Conservation (phyloP, 2,329 filamentous ascomycete species). For the Trichoderma afroharzianum region DNA sequence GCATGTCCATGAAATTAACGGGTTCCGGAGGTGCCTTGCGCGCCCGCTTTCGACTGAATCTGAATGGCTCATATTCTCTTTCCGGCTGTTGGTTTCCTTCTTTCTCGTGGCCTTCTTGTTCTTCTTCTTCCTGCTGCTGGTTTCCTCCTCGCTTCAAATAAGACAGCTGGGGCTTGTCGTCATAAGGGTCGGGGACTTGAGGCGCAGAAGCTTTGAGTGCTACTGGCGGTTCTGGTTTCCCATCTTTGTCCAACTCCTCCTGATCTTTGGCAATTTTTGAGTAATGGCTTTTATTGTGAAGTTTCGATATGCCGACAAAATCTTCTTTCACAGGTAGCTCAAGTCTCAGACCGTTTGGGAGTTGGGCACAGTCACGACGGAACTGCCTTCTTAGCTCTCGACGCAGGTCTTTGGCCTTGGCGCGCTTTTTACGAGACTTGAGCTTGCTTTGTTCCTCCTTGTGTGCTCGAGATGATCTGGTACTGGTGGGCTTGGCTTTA, state of each 20-base stretch:
- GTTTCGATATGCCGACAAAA: background rate
- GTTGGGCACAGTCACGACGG: background rate
- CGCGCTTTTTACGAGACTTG: background rate
- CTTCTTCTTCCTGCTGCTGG: background rate
- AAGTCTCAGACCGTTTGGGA: background rate
- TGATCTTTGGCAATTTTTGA: background rate
- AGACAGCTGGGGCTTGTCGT: background rate
- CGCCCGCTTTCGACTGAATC: background rate
- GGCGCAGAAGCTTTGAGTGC: background rate
- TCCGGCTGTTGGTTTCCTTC: background rate
- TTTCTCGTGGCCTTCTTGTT: background rate
- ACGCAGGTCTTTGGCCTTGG: background rate
- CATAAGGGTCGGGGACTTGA: background rate
- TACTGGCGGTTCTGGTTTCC: background rate
- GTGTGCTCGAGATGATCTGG: rapidly evolving
- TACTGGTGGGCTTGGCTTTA: background rate
- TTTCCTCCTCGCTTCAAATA: background rate
- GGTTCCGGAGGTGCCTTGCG: background rate
- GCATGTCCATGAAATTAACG: constrained; percentile 22
- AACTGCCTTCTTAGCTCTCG: background rate
- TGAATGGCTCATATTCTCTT: background rate
- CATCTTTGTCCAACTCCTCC: background rate
- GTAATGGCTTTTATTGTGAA: background rate
- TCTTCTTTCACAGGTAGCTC: background rate
- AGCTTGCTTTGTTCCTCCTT: background rate